These are phyloP conservation scores for Ligustrum vulgare DNA, from an alignment of 257 asterid genomes.

Conservation along the genomic window DNA sequence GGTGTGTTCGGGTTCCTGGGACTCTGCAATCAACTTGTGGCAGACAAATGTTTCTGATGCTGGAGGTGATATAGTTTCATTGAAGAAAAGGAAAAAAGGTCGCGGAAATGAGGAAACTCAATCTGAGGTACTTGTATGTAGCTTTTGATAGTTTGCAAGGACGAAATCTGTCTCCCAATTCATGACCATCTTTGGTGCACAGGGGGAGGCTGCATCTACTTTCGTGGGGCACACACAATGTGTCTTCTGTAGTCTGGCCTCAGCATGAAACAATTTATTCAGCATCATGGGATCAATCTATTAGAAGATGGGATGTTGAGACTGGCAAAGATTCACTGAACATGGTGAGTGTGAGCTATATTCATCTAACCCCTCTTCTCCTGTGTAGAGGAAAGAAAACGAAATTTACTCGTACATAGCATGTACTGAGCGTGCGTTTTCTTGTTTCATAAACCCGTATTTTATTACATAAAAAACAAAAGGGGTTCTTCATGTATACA, in stretches of 20 bases:
- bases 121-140: conserved; percentile 55
- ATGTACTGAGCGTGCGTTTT: neutral
- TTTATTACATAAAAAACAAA: no score
- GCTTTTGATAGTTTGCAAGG: neutral
- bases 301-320: conserved; percentile 95
- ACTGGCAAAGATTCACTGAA: conserved; percentile 65
- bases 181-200: conserved; percentile 24
- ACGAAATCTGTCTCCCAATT: neutral
- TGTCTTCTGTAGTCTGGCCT: conserved; percentile 91
- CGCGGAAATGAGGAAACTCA: conserved; percentile 51
- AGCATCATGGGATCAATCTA: conserved; percentile 95
- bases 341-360: conserved; percentile 54
- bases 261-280: conserved; percentile 65
- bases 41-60: conserved; percentile 43
- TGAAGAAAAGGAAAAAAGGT: conserved; percentile 80
- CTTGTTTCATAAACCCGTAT: neutral
- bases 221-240: conserved; percentile 91
- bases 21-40: conserved; percentile 77
- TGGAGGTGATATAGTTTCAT: conserved; percentile 53
- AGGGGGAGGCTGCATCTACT: conserved; percentile 82
- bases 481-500: neutral
- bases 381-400: neutral
- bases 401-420: neutral
- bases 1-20: conserved; percentile 99
- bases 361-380: neutral